Base-by-base conservation (phyloP, 169 alveolate species). In the Plasmodium coatneyi region DNA sequence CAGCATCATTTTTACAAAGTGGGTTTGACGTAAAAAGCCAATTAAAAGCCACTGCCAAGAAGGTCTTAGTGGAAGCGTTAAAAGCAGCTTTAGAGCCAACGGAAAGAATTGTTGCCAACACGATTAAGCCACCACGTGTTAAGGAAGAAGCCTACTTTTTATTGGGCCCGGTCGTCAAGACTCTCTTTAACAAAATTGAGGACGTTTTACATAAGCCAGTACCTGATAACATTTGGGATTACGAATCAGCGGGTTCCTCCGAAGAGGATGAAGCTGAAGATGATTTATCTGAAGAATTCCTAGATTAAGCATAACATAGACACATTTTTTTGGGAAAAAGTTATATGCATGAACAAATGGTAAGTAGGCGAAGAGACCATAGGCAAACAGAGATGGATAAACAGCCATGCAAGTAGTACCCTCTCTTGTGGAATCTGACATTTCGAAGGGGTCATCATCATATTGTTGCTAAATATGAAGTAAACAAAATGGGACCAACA, bases 1-100 rank as follows among this genome's bases (percentile, higher is more conserved):
- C 92, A 70, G 41, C 92, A 80, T 80, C 94, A 39, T 90, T 90
- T 90, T 79, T 90, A 80, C 84, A 90, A 90, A 49, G 43, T 22
- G 70, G 60, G 52, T 90, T 90, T 71, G 91, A 90, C 70, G 56
- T 90, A 41, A 90, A 90, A 80, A 10, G 25, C n/a, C 82, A 90
- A 25, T 19, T 80, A 25, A 90, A 90, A 80, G 30, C 28, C 16
- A 52, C 82, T 46, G 94, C 94, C 41, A 90, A 90, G 70, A 25
- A 34, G 32, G 56, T 90, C 32, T 81, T 90, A 66, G 3, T 25
- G 41, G 94, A 80, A 90, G 90, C 76, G 19, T n/a, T 80, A 39
- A 90, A 71, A 80, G 76, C 46, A 80, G 94, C 84, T 46, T 66
- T 90, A 39, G 90, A 28, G 34, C 91, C 94, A 90, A n/a, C 82